Evolutionary conservation across 1,139 yeast species (phyloP).

Genomic region (Kodamaea derodonti): DNA sequence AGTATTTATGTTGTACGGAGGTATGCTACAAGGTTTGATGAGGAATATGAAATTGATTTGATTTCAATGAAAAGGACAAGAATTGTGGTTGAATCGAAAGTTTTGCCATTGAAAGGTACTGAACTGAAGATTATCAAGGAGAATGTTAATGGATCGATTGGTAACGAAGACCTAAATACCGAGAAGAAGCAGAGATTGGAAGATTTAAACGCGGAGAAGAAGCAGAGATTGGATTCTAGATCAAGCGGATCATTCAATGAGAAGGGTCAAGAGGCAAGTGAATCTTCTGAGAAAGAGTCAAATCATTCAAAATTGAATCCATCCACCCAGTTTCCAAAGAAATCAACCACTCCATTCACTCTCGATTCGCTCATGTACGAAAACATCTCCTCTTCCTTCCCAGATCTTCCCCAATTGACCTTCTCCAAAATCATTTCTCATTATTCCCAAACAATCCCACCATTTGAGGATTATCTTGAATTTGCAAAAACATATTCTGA

Average conservation of each 20-base stretch:
- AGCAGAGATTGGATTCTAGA: no score
- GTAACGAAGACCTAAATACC: no score
- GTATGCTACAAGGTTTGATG: slow-evolving; percentile 1
- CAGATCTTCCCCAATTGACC: slow-evolving; percentile 2
- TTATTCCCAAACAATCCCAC: slow-evolving; percentile 10
- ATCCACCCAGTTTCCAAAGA: not conserved
- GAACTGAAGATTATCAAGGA: no score
- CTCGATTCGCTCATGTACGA: not conserved
- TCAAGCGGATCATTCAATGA: no score
- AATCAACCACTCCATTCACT: not conserved
- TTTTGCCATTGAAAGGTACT: no score
- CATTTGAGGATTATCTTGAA: slow-evolving; percentile 15
- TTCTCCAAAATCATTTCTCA: not conserved
- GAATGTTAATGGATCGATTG: not conserved
- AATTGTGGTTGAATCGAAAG: no score
- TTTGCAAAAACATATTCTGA: slow-evolving; percentile 10
- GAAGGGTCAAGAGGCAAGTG: not conserved
- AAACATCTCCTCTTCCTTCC: slow-evolving; percentile 3
- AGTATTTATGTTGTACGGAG: not conserved
- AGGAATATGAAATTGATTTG: slow-evolving; percentile 35
- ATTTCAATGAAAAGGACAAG: slow-evolving; percentile 28
- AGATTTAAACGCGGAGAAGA: no score
- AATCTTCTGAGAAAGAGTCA: not conserved
- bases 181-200: no score
- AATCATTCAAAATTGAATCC: not conserved